These are phyloP conservation scores for Scopulariopsis brevicaulis DNA, from an alignment of 2,329 filamentous ascomycete genomes.

Conservation along the genomic window DNA sequence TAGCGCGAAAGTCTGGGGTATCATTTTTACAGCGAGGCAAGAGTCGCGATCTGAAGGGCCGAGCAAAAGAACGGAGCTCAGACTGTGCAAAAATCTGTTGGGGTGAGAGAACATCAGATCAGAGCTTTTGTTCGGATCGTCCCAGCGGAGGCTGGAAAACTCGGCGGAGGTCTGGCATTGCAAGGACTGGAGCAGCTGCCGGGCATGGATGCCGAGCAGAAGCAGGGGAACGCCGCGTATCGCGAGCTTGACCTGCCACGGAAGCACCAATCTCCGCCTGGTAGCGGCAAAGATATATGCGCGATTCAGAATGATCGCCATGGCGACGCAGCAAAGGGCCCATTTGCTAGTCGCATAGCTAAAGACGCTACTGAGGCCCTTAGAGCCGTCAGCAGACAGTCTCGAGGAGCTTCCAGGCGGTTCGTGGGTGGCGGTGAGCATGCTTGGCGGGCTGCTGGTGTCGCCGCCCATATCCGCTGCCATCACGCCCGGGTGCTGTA, in stretches of 20 bases:
- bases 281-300: slow-evolving; percentile 91
- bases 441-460: slow-evolving; percentile 24
- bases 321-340: slow-evolving; percentile 78
- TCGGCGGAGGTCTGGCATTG: slow-evolving; percentile 80
- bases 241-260: slow-evolving; percentile 59
- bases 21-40: slow-evolving; percentile 66
- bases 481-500: slow-evolving; percentile 11
- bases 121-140: slow-evolving; percentile 50
- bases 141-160: slow-evolving; percentile 60
- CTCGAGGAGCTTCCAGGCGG: not conserved
- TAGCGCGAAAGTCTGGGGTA: slow-evolving; percentile 25
- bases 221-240: slow-evolving; percentile 62
- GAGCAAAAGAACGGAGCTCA: slow-evolving; percentile 62
- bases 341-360: slow-evolving; percentile 85
- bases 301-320: slow-evolving; percentile 80
- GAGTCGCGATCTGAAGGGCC: slow-evolving; percentile 65
- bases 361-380: slow-evolving; percentile 76
- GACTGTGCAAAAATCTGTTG: slow-evolving; percentile 57
- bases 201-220: slow-evolving; percentile 57
- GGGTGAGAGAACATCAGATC: slow-evolving; percentile 60
- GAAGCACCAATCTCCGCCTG: slow-evolving; percentile 64
- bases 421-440: slow-evolving; percentile 43
- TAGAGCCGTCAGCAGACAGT: slow-evolving; percentile 34
- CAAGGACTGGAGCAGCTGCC: slow-evolving; percentile 67
- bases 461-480: slow-evolving; percentile 21